Percentiles rank a stretch among this genome's conserved stretches.
Evolutionary conservation across 192 early-diverging fungal genomes (phyloP).

Genomic region (Powellomyces hirtus): DNA sequence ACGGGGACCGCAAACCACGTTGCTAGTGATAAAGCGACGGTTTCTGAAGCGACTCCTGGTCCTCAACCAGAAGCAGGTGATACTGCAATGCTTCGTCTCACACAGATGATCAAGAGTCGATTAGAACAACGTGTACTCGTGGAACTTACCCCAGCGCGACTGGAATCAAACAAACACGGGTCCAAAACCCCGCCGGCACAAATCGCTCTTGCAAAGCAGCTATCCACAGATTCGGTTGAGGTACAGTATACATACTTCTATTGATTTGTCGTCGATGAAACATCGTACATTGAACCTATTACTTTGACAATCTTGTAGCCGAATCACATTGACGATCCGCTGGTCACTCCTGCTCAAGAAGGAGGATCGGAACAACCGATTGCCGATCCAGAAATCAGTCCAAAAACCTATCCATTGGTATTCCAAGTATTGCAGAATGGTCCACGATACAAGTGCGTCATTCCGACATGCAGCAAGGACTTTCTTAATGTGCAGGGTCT

Average conservation of each 20-base stretch:
- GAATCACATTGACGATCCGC: neutral
- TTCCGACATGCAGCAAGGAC: constrained; percentile 18
- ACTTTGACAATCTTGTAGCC: too few species aligned
- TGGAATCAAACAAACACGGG: neutral
- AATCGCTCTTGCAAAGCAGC: neutral
- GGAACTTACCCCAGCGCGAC: too few species aligned
- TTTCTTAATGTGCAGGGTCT: constrained; percentile 19
- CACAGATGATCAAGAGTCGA: too few species aligned
- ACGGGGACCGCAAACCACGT: too few species aligned
- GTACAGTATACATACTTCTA: neutral
- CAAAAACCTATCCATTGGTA: neutral
- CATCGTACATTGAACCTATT: neutral
- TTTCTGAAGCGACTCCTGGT: too few species aligned
- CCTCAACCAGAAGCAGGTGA: too few species aligned
- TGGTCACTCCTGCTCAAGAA: neutral
- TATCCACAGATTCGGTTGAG: neutral
- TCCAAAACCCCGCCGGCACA: neutral
- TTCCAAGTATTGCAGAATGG: neutral
- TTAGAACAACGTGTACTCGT: too few species aligned
- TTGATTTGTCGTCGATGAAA: neutral
- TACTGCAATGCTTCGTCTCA: too few species aligned
- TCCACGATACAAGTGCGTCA: constrained; percentile 17
- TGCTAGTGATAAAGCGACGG: too few species aligned
- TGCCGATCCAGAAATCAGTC: neutral
- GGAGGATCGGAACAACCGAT: too few species aligned